Evolutionary conservation across 1,139 yeast genomes (phyloP).

Genomic region (Kodamaea alishanica): DNA sequence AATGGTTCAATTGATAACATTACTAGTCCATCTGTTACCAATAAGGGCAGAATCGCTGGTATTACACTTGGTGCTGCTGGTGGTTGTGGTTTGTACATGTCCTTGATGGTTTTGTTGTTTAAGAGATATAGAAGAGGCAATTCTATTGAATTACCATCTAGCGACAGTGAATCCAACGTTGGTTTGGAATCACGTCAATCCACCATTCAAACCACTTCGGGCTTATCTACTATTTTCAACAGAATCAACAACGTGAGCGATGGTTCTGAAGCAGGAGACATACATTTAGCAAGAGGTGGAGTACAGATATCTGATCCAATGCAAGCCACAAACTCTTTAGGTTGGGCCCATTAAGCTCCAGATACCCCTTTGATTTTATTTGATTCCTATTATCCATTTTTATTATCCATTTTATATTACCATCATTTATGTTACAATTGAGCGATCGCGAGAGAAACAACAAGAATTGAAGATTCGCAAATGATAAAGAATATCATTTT

Average conservation of each 20-base stretch:
- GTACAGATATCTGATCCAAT: constrained; percentile 43
- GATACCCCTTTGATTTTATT: constrained; percentile 1
- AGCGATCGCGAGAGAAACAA: too few species aligned
- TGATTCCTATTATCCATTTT: not conserved
- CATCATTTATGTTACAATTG: too few species aligned
- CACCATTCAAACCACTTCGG: constrained; percentile 16
- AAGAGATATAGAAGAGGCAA: constrained; percentile 34
- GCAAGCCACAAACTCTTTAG: constrained; percentile 45
- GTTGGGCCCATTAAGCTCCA: constrained; percentile 32
- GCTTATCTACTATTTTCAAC: constrained; percentile 32
- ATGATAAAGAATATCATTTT: too few species aligned
- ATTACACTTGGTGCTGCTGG: constrained; percentile 65
- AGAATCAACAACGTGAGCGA: constrained; percentile 24
- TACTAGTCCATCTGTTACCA: constrained; percentile 14
- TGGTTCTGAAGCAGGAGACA: constrained; percentile 15
- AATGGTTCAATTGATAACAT: constrained; percentile 16
- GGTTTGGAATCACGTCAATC: constrained; percentile 23
- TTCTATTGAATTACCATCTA: constrained; percentile 39
- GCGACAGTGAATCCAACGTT: constrained; percentile 41
- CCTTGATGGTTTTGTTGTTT: constrained; percentile 46
- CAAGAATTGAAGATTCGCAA: too few species aligned
- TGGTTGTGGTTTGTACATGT: constrained; percentile 58
- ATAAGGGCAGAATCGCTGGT: constrained; percentile 50
- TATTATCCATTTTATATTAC: not conserved
- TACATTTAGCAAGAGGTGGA: constrained; percentile 16